Percentiles rank a stretch among this genome's conserved stretches.
These are phyloP conservation scores for Vickermania ingenoplastis DNA, from an alignment of 208 protist genomes.

Conservation along the genomic window DNA sequence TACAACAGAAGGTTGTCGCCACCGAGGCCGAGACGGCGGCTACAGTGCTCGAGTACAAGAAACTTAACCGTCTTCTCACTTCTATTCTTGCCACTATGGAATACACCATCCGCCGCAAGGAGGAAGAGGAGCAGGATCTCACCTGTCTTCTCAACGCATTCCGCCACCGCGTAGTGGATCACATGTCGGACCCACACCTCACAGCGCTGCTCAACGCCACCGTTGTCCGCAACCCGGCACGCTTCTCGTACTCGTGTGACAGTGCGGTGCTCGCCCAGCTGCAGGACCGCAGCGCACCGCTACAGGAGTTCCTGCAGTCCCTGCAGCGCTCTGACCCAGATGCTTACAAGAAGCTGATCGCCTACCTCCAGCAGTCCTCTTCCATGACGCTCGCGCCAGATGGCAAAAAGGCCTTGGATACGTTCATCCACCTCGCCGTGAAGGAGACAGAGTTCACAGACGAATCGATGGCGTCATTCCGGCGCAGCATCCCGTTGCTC, in stretches of 20 bases:
- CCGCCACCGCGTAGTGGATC: slow-evolving; percentile 48
- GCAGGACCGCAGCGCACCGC: slow-evolving; percentile 49
- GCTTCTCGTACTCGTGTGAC: slow-evolving; percentile 63
- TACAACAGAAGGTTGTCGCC: slow-evolving; percentile 20
- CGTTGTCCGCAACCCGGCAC: slow-evolving; percentile 56
- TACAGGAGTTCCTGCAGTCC: slow-evolving; percentile 56
- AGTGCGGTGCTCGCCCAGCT: slow-evolving; percentile 41
- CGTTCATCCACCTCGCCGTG: slow-evolving; percentile 33
- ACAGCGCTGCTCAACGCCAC: slow-evolving; percentile 47
- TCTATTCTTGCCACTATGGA: slow-evolving; percentile 55
- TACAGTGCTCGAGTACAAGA: slow-evolving; percentile 33
- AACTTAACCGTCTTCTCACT: slow-evolving; percentile 35
- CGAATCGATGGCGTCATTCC: slow-evolving; percentile 42
- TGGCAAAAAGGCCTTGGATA: slow-evolving; percentile 27
- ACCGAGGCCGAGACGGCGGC: slow-evolving; percentile 12
- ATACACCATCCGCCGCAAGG: slow-evolving; percentile 68
- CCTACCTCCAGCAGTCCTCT: slow-evolving; percentile 45
- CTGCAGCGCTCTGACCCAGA: slow-evolving; percentile 40
- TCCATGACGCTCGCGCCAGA: slow-evolving; percentile 12
- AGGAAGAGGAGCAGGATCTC: slow-evolving; percentile 71
- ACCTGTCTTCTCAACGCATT: slow-evolving; percentile 62
- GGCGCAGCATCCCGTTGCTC: slow-evolving; percentile 37
- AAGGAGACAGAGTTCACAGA: slow-evolving; percentile 24
- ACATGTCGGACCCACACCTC: slow-evolving; percentile 48
- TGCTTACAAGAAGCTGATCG: slow-evolving; percentile 52